These are phyloP conservation scores for Cenchrus fungigraminus DNA, from an alignment of 176 grass and related monocot species.

Conservation along the genomic window DNA sequence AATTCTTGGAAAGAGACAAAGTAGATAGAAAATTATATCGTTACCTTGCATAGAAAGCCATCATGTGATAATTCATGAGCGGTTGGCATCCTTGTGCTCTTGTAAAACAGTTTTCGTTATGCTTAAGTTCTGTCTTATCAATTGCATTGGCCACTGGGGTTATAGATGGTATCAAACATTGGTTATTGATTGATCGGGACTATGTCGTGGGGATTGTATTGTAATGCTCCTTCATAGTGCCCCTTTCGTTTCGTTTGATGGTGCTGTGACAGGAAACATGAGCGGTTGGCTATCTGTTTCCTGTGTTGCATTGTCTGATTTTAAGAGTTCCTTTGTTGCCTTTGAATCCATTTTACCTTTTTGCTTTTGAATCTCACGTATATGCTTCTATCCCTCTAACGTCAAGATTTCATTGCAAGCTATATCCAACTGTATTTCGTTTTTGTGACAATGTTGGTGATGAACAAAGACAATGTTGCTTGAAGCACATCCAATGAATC, in stretches of 20 bases:
- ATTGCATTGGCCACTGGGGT: constrained; percentile 32
- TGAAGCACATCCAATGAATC: background rate
- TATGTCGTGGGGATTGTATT: constrained; percentile 2
- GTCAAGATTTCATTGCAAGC: background rate
- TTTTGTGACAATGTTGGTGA: background rate
- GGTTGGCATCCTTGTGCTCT: constrained; percentile 32
- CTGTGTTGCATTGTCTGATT: background rate
- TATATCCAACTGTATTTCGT: background rate
- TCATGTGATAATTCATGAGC: constrained; percentile 31
- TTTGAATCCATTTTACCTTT: background rate
- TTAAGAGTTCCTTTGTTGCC: constrained; percentile 17
- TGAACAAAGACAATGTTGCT: background rate
- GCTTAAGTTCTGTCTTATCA: constrained; percentile 50
- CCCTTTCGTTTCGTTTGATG: background rate
- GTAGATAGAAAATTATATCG: constrained; percentile 94
- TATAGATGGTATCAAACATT: constrained; percentile 31
- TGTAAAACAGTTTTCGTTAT: constrained; percentile 53
- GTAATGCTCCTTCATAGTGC: background rate
- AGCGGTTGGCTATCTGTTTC: background rate
- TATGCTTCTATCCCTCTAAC: background rate
- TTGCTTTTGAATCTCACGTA: background rate
- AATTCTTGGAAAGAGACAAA: constrained; percentile 98
- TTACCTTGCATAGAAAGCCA: constrained; percentile 77
- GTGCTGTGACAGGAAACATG: background rate
- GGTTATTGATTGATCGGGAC: constrained; percentile 7